phyloP scores from a whole-genome alignment of 2,329 filamentous ascomycete genomes.

The Penicillium freii region DNA sequence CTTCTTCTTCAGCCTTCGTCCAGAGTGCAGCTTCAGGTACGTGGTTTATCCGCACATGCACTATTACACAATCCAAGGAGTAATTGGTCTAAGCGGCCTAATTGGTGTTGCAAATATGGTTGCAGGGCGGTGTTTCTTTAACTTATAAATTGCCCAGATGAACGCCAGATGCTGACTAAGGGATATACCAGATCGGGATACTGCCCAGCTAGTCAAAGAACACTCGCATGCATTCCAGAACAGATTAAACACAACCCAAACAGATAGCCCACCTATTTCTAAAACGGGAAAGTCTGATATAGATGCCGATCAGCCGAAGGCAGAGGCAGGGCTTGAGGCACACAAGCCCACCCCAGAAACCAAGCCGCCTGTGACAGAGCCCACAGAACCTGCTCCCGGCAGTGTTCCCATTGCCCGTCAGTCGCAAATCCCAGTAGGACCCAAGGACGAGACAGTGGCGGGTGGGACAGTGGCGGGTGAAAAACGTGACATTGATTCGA shows the following conservation, averaged over 20 bases:
- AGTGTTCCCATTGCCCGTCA: conserved; percentile 11
- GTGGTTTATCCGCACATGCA: conserved; percentile 6
- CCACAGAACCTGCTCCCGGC: conserved; percentile 5
- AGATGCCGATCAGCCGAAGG: neutral
- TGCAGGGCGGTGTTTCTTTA: neutral
- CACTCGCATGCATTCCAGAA: conserved; percentile 16
- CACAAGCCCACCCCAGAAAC: conserved; percentile 10
- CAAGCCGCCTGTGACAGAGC: conserved; percentile 6
- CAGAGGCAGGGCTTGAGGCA: neutral
- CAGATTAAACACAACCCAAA: conserved; percentile 14
- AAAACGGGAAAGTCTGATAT: neutral
- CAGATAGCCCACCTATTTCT: conserved; percentile 11
- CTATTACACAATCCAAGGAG: neutral
- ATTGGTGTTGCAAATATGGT: neutral
- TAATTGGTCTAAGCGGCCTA: conserved; percentile 1
- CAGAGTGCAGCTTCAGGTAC: conserved; percentile 25
- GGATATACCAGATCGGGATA: conserved; percentile 3
- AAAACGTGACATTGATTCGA: conserved; percentile 22
- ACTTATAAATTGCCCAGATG: neutral
- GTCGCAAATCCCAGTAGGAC: conserved; percentile 6
- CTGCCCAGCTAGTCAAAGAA: conserved; percentile 11
- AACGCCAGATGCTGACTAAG: conserved; percentile 23
- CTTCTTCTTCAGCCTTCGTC: conserved; percentile 19
- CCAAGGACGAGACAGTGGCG: conserved; percentile 7
- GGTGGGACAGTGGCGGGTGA: conserved; percentile 16